Conservation (phyloP, 2,329 filamentous ascomycete genomes). For the Clonostachys byssicola region DNA sequence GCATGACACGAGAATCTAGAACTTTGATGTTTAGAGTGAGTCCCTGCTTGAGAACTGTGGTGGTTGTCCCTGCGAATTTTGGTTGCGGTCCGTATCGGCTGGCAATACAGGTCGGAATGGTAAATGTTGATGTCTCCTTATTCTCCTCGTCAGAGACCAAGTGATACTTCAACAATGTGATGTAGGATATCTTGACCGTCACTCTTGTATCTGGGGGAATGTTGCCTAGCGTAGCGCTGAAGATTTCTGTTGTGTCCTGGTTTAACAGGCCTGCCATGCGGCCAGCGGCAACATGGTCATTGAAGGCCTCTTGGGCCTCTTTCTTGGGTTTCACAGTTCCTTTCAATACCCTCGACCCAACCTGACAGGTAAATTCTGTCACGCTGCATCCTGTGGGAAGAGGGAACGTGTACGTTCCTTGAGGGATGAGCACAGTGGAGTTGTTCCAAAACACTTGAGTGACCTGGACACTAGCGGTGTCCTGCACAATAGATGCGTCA, state of each 20-base stretch:
- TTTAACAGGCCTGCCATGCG: slow-evolving; percentile 2
- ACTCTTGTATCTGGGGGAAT: slow-evolving; percentile 5
- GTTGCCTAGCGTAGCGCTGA: slow-evolving; percentile 6
- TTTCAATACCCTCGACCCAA: slow-evolving; percentile 2
- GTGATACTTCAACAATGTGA: slow-evolving; percentile 5
- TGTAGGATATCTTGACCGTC: slow-evolving; percentile 4
- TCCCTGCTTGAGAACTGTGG: background rate
- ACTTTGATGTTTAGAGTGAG: background rate
- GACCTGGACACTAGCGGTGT: slow-evolving; percentile 4
- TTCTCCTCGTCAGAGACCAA: background rate
- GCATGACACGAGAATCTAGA: background rate
- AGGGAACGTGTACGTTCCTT: slow-evolving; percentile 4
- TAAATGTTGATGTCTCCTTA: slow-evolving; percentile 3
- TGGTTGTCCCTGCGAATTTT: background rate
- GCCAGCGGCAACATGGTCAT: slow-evolving; percentile 1
- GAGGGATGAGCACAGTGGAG: background rate
- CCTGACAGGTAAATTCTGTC: slow-evolving; percentile 2
- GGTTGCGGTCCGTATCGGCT: slow-evolving; percentile 1
- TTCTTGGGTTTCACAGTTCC: slow-evolving; percentile 6
- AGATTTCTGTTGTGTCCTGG: slow-evolving; percentile 6
- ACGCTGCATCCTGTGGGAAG: slow-evolving; percentile 2
- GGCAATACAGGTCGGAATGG: slow-evolving; percentile 5
- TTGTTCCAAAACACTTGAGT: slow-evolving; percentile 2
- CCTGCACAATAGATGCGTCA: slow-evolving; percentile 3
- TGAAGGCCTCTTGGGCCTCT: slow-evolving; percentile 3